Evolutionary conservation across 495 filamentous ascomycete genomes (phyloP).

Genomic region (Lasiosphaeris hirsuta): DNA sequence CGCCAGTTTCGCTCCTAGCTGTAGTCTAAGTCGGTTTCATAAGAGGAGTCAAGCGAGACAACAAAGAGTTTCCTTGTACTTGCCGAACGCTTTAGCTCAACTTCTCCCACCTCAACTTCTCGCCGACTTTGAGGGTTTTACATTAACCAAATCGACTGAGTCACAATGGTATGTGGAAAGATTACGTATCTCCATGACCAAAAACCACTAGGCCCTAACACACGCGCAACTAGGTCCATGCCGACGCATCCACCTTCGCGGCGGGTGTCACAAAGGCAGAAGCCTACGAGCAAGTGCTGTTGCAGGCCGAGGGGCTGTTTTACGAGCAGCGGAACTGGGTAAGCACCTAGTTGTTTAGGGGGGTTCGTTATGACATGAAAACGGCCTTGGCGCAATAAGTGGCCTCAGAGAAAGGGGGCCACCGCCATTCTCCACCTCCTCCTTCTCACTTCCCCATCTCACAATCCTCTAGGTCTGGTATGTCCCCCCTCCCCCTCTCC

Average conservation of each 20-base stretch:
- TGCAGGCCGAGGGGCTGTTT: slow-evolving; percentile 67
- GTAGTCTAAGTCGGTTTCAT: too few relatives aligned
- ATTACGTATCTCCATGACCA: background rate
- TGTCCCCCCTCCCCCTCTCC: slow-evolving; percentile 5
- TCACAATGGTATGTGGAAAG: background rate
- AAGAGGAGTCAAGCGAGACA: too few relatives aligned
- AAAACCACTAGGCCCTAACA: too few relatives aligned
- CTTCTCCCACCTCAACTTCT: too few relatives aligned
- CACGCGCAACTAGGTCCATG: slow-evolving; percentile 63
- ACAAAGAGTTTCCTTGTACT: too few relatives aligned
- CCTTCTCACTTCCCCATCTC: background rate
- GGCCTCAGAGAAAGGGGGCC: too few relatives aligned
- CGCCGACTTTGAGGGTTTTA: too few relatives aligned
- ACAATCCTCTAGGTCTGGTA: slow-evolving; percentile 54
- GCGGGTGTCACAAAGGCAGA: slow-evolving; percentile 64
- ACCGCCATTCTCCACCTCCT: background rate
- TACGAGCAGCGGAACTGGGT: slow-evolving; percentile 88
- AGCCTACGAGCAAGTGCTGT: slow-evolving; percentile 70
- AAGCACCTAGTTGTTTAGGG: slow-evolving; percentile 19
- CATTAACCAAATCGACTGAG: too few relatives aligned
- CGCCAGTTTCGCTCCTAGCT: too few relatives aligned
- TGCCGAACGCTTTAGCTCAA: too few relatives aligned
- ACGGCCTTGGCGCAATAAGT: too few relatives aligned
- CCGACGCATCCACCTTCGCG: slow-evolving; percentile 76
- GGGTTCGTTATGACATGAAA: background rate